Base-by-base conservation (phyloP, 2,329 filamentous ascomycete species). In the Xylaria polymorpha region DNA sequence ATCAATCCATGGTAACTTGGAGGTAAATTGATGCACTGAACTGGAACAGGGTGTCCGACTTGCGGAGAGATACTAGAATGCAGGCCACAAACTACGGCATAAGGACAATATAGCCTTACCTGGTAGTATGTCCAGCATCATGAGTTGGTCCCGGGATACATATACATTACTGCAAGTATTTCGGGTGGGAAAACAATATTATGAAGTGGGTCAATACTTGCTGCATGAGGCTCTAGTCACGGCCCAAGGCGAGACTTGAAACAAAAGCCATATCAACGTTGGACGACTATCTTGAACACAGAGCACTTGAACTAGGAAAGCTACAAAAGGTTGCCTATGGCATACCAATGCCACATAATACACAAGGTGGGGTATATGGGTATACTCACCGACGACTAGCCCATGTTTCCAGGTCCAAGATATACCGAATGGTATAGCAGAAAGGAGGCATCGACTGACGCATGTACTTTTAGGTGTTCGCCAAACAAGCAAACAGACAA, bases 361-460 rank as follows among this genome's bases (percentile, higher is more conserved):
- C 64, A 66, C 35, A 39, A 60, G 44, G 35, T 25, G 53, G 62
- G 67, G 59, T 64, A 70, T 73, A 73, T 72, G 65, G 65, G 73
- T 73, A 76, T 76, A 77, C 76, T 77, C 72, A 77, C 75, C 72
- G 67, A 67, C 48, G 67, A 67, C 61, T 66, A 56, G 56, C 65
- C 69, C 51, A 44, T 56, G 46, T 61, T 61, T 66, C 57, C 67
- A 66, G 46, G 60, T 60, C 53, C n/a, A 20, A 29, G 15, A 22
- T 61, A 60, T 50, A 53, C 58, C 48, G 48, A 60, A 41, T 48
- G 41, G 53, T 71, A 70, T 65, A 20, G 4, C 8, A 50, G 32
- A 39, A 15, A 25, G 44, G 10, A 51, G 25, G 18, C 10, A 58
- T 63, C 22, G 63, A 55, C 61, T 22, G 53, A 70, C 43, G 43